A percentile compares a stretch with the other conserved stretches of the same genome.
Evolutionary conservation across 116 monocot species (phyloP).

Genomic region (Cymodocea nodosa): DNA sequence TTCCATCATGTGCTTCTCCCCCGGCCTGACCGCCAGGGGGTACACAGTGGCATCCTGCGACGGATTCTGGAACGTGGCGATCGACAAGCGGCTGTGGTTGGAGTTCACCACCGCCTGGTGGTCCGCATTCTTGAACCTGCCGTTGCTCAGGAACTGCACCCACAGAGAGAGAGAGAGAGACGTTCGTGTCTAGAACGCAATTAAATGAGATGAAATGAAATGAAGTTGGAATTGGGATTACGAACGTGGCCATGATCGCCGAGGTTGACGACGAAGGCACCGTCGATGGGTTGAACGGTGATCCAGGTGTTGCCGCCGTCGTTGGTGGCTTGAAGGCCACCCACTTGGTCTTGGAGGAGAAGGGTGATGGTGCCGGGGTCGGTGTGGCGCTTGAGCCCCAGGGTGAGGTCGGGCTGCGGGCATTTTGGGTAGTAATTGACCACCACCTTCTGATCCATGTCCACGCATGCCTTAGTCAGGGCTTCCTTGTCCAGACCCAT

Average conservation of each 20-base stretch:
- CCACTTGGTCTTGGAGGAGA: constrained; percentile 64
- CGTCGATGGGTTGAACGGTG: constrained; percentile 48
- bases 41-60: constrained; percentile 63
- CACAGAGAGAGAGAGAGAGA: too few species aligned
- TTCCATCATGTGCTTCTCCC: constrained; percentile 59
- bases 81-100: constrained; percentile 50
- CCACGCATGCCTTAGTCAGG: constrained; percentile 39
- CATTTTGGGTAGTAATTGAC: constrained; percentile 77
- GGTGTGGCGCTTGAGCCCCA: constrained; percentile 72
- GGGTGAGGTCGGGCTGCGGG: constrained; percentile 80
- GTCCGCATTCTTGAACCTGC: constrained; percentile 83
- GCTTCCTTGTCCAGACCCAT: constrained; percentile 55
- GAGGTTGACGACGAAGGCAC: constrained; percentile 71
- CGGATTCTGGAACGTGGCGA: constrained; percentile 84
- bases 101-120: constrained; percentile 96
- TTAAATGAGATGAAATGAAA: too few species aligned
- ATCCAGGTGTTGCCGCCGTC: constrained; percentile 72
- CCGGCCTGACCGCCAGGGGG: constrained; percentile 56
- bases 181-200: too few species aligned
- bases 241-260: constrained; percentile 74
- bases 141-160: constrained; percentile 45
- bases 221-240: too few species aligned
- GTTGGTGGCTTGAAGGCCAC: constrained; percentile 66
- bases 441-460: constrained; percentile 72
- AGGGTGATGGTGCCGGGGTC: constrained; percentile 82